These are phyloP conservation scores for Linum lewisii DNA, from an alignment of 345 rosid species.

Conservation along the genomic window DNA sequence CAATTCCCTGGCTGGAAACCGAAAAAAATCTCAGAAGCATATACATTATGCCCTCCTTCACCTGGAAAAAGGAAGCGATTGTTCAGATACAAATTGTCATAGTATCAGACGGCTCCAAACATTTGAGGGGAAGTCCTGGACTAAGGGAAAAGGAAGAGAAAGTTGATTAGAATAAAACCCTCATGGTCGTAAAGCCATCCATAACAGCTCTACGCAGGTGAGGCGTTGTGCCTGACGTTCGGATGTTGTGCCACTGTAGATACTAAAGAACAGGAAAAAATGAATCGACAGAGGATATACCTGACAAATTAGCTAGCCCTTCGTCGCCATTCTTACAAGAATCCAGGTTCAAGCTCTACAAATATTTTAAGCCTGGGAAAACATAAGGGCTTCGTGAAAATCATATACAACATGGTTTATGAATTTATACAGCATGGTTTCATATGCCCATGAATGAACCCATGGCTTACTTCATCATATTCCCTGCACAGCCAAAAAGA, in stretches of 20 bases:
- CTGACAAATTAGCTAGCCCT: conserved; percentile 11
- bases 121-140: conserved; percentile 62
- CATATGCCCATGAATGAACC: no score
- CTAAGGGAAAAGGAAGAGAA: neutral
- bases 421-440: no score
- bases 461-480: no score
- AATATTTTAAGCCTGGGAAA: conserved; percentile 6
- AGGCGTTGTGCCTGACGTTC: no score
- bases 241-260: neutral
- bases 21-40: no score
- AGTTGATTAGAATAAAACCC: neutral
- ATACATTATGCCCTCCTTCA: no score
- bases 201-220: no score
- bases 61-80: no score
- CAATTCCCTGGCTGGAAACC: no score
- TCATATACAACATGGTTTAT: neutral
- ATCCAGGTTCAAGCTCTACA: conserved; percentile 16
- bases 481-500: no score
- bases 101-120: conserved; percentile 80
- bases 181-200: no score
- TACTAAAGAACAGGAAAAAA: neutral
- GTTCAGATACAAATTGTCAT: no score
- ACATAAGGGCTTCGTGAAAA: neutral
- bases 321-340: conserved; percentile 13
- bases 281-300: neutral